Base-by-base conservation (phyloP, 1,284 basidiomycete species). In the Trichosporon sp. region DNA sequence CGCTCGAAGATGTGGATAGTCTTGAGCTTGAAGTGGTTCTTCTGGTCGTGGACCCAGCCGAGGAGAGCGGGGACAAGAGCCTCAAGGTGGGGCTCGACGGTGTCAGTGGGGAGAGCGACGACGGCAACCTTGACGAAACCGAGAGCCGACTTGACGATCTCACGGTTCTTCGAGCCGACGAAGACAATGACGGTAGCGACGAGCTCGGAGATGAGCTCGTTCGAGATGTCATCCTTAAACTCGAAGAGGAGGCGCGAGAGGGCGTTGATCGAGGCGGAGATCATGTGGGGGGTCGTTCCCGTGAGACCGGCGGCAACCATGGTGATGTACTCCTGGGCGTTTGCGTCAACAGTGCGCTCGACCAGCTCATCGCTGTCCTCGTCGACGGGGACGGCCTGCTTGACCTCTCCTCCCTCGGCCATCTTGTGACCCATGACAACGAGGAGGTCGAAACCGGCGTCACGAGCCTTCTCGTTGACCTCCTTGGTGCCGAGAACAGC, bases 11-110 rank as follows among this genome's bases (percentile, higher is more conserved):
- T 95, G 84, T 98, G 96, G 63, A 94, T 89, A 12, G 98, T 93
- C 86, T 98, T 98, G 69, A 89, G 88, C 84, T 99, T 99, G 89
- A 99, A 99, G 83, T 98, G 96, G 81, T 99, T 98, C 83, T 96
- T 96, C 86, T 99, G 96, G 81, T 98, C 95, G 79, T 96, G 93
- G 5, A 93, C 93, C 94, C 96, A 97, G 69, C 87, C 88, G 31
- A 99, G 87, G 16, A 99, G 87, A 0, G 91, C 92, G 0, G 94
- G 92, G 0, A 99, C 92, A 12, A 98, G 87, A 19, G 87, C 86
- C 35, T 87, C 86, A 12, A 99, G 87, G 78, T 96, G 91, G 0
- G 91, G 90, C 32, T 88, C 88, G 64, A 98, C 86, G 65, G 93
- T 83, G 4, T 91, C 88, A 0, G 86, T 78, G 0, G 93, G 88